Evolutionary conservation across 441 rosid genomes (phyloP).

Genomic region (Viola pubescens): DNA sequence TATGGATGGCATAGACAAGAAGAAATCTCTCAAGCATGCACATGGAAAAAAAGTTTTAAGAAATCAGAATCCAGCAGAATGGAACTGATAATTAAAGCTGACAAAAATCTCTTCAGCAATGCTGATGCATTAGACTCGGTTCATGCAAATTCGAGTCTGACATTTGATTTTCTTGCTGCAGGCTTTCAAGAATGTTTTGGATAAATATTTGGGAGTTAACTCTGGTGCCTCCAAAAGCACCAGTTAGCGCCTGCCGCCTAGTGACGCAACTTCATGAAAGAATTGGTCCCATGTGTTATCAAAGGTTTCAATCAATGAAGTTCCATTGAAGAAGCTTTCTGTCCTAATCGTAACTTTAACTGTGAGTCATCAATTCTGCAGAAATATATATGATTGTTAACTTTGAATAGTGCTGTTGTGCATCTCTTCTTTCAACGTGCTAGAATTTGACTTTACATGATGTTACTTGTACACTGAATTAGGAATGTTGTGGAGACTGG

Average conservation of each 20-base stretch:
- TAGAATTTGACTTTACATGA: slow-evolving; percentile 17
- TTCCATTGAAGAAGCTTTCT: slow-evolving; percentile 36
- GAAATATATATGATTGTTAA: slow-evolving; percentile 32
- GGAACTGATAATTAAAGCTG: slow-evolving; percentile 13
- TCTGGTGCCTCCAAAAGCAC: slow-evolving; percentile 24
- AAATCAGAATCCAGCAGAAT: slow-evolving; percentile 11
- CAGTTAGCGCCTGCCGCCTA: slow-evolving; percentile 17
- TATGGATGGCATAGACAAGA: slow-evolving; percentile 4
- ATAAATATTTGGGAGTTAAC: slow-evolving; percentile 52
- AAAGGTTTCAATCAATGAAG: slow-evolving; percentile 25
- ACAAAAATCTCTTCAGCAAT: slow-evolving; percentile 13
- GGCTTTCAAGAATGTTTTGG: slow-evolving; percentile 64
- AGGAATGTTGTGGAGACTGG: no score
- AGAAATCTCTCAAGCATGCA: slow-evolving; percentile 16
- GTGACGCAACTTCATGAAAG: slow-evolving; percentile 23
- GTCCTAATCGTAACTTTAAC: slow-evolving; percentile 32
- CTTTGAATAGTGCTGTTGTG: slow-evolving; percentile 27
- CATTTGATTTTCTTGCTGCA: slow-evolving; percentile 27
- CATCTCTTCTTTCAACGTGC: slow-evolving; percentile 23
- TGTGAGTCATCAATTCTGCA: slow-evolving; percentile 32
- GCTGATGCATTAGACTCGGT: slow-evolving; percentile 11
- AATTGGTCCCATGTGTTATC: slow-evolving; percentile 25
- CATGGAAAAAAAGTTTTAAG: slow-evolving; percentile 10
- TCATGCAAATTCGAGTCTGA: slow-evolving; percentile 7
- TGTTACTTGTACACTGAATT: neutral